A percentile compares a stretch with the other conserved stretches of the same genome.
phyloP scores from a whole-genome alignment of 2,329 filamentous ascomycete genomes.

The Huntiella omanensis region DNA sequence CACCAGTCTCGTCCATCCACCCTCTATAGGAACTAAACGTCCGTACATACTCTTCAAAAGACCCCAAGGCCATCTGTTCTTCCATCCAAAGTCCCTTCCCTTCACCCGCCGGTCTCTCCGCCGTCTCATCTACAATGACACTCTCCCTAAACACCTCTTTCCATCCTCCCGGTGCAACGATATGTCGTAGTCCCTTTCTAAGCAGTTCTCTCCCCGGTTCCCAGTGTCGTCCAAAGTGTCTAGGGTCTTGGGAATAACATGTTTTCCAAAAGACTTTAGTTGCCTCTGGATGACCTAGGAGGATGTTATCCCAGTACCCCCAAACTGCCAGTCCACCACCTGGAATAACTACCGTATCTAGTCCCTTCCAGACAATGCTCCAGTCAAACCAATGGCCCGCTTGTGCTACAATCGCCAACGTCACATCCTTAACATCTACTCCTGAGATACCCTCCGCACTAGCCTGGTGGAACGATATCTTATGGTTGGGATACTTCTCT shows the following conservation, averaged over 20 bases:
- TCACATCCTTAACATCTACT: slow-evolving; percentile 25
- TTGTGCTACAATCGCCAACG: slow-evolving; percentile 32
- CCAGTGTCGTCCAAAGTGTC: too few species aligned
- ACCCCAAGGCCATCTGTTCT: slow-evolving; percentile 33
- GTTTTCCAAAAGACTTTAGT: slow-evolving; percentile 29
- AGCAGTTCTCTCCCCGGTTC: slow-evolving; percentile 35
- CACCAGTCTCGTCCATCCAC: slow-evolving; percentile 35
- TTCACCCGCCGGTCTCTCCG: slow-evolving; percentile 8
- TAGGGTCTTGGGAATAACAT: too few species aligned
- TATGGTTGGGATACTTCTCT: slow-evolving; percentile 8
- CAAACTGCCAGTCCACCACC: slow-evolving; percentile 45
- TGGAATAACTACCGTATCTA: slow-evolving; percentile 31
- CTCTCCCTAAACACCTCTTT: slow-evolving; percentile 32
- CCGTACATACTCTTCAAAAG: slow-evolving; percentile 40
- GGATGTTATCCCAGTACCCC: slow-evolving; percentile 46
- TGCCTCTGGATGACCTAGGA: slow-evolving; percentile 32
- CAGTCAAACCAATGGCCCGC: slow-evolving; percentile 52
- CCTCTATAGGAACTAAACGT: slow-evolving; percentile 41
- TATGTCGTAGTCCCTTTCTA: slow-evolving; percentile 28
- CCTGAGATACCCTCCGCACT: slow-evolving; percentile 31
- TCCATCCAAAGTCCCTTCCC: slow-evolving; percentile 27
- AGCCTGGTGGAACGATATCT: slow-evolving; percentile 27
- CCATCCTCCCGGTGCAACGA: slow-evolving; percentile 30
- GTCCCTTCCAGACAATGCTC: slow-evolving; percentile 31
- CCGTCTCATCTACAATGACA: slow-evolving; percentile 16